Evolutionary conservation across 768 basidiomycete species (phyloP).

Genomic region (Artomyces pyxidatus): DNA sequence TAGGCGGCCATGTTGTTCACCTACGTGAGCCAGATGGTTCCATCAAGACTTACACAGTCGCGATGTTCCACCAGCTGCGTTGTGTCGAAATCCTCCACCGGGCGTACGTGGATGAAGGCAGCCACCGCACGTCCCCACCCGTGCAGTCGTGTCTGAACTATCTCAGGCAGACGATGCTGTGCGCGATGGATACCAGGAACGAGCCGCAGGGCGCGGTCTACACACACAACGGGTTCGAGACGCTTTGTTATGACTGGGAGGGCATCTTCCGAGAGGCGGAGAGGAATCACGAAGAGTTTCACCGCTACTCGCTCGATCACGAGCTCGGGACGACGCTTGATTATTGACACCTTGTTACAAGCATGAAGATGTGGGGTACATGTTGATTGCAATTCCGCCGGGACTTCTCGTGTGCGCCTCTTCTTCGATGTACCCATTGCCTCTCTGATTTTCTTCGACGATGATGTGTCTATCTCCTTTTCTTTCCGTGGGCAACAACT

Average conservation of each 20-base stretch:
- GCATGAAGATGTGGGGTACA: too few relatives aligned
- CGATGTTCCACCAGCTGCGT: conserved; percentile 33
- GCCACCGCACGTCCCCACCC: background rate
- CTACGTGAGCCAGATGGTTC: background rate
- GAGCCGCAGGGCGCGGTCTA: conserved; percentile 15
- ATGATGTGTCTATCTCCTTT: too few relatives aligned
- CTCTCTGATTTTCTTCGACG: too few relatives aligned
- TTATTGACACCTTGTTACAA: too few relatives aligned
- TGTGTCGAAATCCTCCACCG: conserved; percentile 30
- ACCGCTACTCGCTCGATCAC: too few relatives aligned
- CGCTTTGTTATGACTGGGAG: conserved; percentile 23
- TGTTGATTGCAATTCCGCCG: too few relatives aligned
- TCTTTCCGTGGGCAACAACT: too few relatives aligned
- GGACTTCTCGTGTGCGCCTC: too few relatives aligned
- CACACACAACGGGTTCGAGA: conserved; percentile 15
- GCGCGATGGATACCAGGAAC: conserved; percentile 21
- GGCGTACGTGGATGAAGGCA: conserved; percentile 13
- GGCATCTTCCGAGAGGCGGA: conserved; percentile 21
- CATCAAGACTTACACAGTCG: conserved; percentile 25
- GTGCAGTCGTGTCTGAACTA: conserved; percentile 29
- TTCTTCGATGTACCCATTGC: too few relatives aligned
- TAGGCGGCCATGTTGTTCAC: background rate
- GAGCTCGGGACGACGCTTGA: too few relatives aligned
- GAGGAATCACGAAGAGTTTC: conserved; percentile 14
- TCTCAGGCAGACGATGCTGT: conserved; percentile 25